Conservation (phyloP, 768 basidiomycete genomes). For the Rhizopogon vinicolor region DNA sequence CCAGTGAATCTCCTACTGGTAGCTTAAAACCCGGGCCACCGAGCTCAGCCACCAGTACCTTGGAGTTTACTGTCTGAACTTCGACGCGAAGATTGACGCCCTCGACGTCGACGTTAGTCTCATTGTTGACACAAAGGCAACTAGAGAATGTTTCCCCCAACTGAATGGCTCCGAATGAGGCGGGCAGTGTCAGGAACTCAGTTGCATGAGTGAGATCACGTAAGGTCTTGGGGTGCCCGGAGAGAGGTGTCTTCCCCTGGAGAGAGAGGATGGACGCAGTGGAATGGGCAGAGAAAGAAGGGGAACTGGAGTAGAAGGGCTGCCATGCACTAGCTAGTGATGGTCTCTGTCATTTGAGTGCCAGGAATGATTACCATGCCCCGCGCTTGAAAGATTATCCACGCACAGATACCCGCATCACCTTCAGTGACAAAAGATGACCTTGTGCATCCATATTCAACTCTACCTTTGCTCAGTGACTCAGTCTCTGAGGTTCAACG, state of each 20-base stretch:
- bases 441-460: conserved; percentile 45
- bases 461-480: not conserved
- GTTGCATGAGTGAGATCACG: conserved; percentile 77
- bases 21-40: conserved; percentile 51
- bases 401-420: conserved; percentile 86
- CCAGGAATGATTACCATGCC: not conserved
- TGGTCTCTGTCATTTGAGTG: conserved; percentile 50
- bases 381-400: not conserved
- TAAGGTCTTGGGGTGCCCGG: conserved; percentile 78
- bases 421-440: conserved; percentile 75
- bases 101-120: conserved; percentile 57
- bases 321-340: conserved; percentile 75
- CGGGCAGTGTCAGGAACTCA: conserved; percentile 75
- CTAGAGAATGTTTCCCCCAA: conserved; percentile 87
- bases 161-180: conserved; percentile 82
- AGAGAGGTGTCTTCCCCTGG: conserved; percentile 65
- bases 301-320: conserved; percentile 81
- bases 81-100: conserved; percentile 69
- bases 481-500: too few species aligned
- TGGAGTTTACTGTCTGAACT: conserved; percentile 77
- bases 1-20: conserved; percentile 53
- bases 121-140: conserved; percentile 80
- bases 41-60: conserved; percentile 57
- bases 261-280: conserved; percentile 74
- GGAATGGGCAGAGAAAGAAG: conserved; percentile 78